Percentiles rank a stretch among this genome's conserved stretches.
These are phyloP conservation scores for Leccinum glutinopallens DNA, from an alignment of 1,284 basidiomycete species.

Conservation along the genomic window DNA sequence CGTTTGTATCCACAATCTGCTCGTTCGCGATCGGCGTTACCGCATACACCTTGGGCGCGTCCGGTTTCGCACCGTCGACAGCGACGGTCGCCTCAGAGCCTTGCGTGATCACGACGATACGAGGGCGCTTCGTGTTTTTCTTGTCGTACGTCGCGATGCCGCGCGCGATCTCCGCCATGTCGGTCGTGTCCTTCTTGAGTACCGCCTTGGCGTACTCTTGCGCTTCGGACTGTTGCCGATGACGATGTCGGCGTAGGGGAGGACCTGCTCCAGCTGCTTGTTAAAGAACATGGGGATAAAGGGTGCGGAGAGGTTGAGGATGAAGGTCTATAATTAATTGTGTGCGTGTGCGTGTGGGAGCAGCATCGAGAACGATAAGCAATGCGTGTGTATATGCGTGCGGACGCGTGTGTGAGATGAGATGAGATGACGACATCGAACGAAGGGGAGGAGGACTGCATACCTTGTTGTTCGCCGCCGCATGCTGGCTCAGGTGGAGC, in stretches of 20 bases:
- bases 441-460: neutral
- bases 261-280: constrained; percentile 74
- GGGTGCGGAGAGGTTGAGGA: constrained; percentile 94
- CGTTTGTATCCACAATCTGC: constrained; percentile 96
- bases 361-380: neutral
- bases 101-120: constrained; percentile 91
- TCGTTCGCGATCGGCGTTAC: constrained; percentile 67
- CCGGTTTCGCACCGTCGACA: constrained; percentile 63
- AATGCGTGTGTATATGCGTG: neutral
- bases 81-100: constrained; percentile 84
- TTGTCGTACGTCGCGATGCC: constrained; percentile 64
- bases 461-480: constrained; percentile 80
- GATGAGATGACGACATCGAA: constrained; percentile 1
- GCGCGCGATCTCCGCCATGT: constrained; percentile 71
- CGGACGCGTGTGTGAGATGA: neutral
- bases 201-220: constrained; percentile 81
- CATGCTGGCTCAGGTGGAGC: constrained; percentile 79
- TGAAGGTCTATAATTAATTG: constrained; percentile 62
- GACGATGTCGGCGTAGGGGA: constrained; percentile 84
- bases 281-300: constrained; percentile 98
- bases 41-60: constrained; percentile 55
- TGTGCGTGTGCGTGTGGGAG: neutral
- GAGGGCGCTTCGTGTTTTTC: constrained; percentile 75
- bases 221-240: constrained; percentile 95
- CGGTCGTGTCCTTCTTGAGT: constrained; percentile 56